A percentile compares a stretch with the other conserved stretches of the same genome.
These are phyloP conservation scores for Aureobasidium sp. DNA, from an alignment of 2,329 filamentous ascomycete genomes.

Conservation along the genomic window DNA sequence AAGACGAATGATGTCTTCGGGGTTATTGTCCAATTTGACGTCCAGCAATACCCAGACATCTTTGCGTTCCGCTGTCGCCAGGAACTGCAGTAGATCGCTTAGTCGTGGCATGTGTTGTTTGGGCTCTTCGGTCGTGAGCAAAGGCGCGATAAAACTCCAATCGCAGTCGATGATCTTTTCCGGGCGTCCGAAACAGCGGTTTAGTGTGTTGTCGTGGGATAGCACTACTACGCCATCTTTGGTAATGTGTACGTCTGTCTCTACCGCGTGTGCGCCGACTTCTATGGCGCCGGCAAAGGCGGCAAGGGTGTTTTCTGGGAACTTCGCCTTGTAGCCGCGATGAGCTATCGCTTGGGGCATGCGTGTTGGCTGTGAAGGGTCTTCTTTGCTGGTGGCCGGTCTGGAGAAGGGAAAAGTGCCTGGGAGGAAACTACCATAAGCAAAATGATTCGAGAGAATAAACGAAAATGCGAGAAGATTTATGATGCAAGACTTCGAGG, in stretches of 20 bases:
- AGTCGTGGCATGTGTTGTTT: constrained; percentile 67
- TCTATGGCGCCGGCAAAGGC: constrained; percentile 69
- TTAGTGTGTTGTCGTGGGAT: constrained; percentile 60
- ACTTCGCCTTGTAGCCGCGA: constrained; percentile 68
- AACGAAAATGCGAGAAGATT: too few relatives aligned
- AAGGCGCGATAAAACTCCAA: constrained; percentile 63
- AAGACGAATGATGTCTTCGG: constrained; percentile 61
- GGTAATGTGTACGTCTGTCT: constrained; percentile 81
- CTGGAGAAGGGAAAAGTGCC: constrained; percentile 11
- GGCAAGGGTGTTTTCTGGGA: constrained; percentile 79
- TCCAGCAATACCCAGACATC: constrained; percentile 78
- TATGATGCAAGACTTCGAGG: too few relatives aligned
- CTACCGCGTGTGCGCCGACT: constrained; percentile 71
- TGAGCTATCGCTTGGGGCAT: constrained; percentile 68
- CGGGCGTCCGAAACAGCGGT: constrained; percentile 73
- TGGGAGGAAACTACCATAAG: neutral
- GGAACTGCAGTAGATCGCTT: constrained; percentile 63
- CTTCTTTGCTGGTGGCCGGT: neutral
- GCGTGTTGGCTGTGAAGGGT: neutral
- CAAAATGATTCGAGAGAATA: neutral
- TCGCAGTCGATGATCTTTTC: constrained; percentile 67
- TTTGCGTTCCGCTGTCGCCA: constrained; percentile 58
- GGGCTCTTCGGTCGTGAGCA: constrained; percentile 62
- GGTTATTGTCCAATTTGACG: constrained; percentile 74
- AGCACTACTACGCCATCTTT: constrained; percentile 79